A percentile compares a stretch with the other conserved stretches of the same genome.
Evolutionary conservation across 163 green algal species (phyloP).

Genomic region (Scenedesmus sp.): DNA sequence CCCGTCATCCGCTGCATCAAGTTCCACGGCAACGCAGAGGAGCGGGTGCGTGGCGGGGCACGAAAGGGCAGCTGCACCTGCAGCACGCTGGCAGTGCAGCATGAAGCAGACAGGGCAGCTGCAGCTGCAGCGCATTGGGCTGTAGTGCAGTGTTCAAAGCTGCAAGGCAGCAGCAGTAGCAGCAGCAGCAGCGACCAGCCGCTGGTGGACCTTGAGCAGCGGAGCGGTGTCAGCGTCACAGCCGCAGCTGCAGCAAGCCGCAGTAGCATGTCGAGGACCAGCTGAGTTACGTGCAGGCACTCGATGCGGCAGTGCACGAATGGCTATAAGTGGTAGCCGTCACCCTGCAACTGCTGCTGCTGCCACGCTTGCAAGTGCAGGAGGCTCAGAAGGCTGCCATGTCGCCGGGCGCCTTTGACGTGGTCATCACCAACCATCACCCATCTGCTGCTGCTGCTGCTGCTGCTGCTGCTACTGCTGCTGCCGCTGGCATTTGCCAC

Average conservation of each 20-base stretch:
- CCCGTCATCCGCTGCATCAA: conserved; percentile 93
- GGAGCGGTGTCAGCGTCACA: too few species aligned
- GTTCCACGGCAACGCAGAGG: conserved; percentile 95
- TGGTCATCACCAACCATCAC: conserved; percentile 89
- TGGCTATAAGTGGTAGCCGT: too few species aligned
- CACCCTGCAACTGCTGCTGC: too few species aligned
- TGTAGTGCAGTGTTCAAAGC: not conserved
- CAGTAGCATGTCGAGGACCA: too few species aligned
- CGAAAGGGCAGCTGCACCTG: not conserved
- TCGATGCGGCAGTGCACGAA: too few species aligned
- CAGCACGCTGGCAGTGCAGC: not conserved
- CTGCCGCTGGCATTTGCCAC: too few species aligned
- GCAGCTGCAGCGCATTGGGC: not conserved
- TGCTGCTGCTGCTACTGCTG: not conserved
- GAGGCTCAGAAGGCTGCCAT: conserved; percentile 41
- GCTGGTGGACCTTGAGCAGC: too few species aligned
- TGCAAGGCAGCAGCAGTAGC: too few species aligned
- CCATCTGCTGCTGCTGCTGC: not conserved
- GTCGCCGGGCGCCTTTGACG: conserved; percentile 93
- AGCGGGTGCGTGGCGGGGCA: conserved; percentile 70
- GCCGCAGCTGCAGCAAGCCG: too few species aligned
- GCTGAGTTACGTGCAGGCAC: too few species aligned
- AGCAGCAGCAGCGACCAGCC: too few species aligned
- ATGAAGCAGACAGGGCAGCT: too few species aligned
- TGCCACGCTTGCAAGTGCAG: not conserved